A percentile compares a stretch with the other conserved stretches of the same genome.
These are phyloP conservation scores for Globisporangium spiculum DNA, from an alignment of 352 stramenopile genomes.

Conservation along the genomic window DNA sequence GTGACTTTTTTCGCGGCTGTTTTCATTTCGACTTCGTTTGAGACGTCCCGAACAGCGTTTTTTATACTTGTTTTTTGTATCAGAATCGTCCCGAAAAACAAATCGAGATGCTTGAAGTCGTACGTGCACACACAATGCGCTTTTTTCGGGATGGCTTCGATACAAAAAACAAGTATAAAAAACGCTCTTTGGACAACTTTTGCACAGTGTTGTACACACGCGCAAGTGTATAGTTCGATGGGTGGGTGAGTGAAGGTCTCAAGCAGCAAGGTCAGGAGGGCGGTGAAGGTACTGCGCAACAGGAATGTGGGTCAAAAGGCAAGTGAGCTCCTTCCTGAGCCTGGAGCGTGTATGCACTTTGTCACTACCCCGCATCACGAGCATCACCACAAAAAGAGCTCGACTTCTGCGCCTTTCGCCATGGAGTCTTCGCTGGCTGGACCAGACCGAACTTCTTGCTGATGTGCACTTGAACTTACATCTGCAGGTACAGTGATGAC, in stretches of 20 bases:
- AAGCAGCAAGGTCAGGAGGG: neutral
- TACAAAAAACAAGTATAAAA: neutral
- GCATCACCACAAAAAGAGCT: neutral
- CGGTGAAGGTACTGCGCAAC: neutral
- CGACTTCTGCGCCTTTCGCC: neutral
- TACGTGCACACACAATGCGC: no score
- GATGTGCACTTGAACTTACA: neutral
- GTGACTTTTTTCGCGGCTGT: no score
- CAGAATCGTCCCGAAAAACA: no score
- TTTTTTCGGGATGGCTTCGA: no score
- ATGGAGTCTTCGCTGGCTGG: neutral
- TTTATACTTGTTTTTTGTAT: no score
- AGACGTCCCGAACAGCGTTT: no score
- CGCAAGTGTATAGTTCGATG: neutral
- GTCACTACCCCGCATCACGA: neutral
- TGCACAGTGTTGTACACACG: neutral
- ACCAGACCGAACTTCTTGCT: neutral
- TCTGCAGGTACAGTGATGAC: neutral
- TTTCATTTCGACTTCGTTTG: no score
- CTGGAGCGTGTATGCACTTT: neutral
- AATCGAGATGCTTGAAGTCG: no score
- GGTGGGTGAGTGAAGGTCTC: neutral
- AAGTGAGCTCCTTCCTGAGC: neutral
- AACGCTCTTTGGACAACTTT: neutral
- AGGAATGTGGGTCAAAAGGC: neutral